A percentile compares a stretch with the other conserved stretches of the same genome.
Conservation (phyloP, 2,329 filamentous ascomycete genomes). For the Hymenoscyphus fraxineus region DNA sequence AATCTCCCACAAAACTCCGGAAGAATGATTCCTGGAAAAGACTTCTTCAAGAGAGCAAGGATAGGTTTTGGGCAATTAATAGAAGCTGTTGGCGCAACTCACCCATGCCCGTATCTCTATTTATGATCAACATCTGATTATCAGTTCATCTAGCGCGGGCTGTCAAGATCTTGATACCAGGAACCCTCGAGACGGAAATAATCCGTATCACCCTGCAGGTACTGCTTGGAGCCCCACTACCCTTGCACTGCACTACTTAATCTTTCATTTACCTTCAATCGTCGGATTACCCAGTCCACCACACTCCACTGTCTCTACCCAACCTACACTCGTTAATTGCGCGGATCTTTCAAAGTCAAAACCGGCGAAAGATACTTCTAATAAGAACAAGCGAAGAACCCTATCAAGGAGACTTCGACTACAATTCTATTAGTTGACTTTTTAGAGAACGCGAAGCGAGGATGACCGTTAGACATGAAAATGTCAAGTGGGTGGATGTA, state of each 20-base stretch:
- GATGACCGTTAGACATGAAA: constrained; percentile 36
- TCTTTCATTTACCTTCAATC: neutral
- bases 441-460: neutral
- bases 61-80: neutral
- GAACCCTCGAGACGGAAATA: neutral
- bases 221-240: neutral
- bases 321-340: neutral
- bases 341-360: neutral
- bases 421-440: neutral
- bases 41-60: neutral
- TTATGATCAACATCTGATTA: neutral
- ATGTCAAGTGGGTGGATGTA: constrained; percentile 60
- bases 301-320: neutral
- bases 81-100: neutral
- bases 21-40: neutral
- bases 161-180: constrained; percentile 2
- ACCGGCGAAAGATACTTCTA: neutral
- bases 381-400: neutral
- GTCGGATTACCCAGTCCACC: neutral
- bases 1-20: neutral
- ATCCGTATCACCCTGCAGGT: neutral
- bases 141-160: neutral
- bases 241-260: neutral
- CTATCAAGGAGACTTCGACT: too few species aligned
- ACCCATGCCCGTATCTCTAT: neutral